Conservation (phyloP, 2,329 filamentous ascomycete species). For the Phoma herbarum region DNA sequence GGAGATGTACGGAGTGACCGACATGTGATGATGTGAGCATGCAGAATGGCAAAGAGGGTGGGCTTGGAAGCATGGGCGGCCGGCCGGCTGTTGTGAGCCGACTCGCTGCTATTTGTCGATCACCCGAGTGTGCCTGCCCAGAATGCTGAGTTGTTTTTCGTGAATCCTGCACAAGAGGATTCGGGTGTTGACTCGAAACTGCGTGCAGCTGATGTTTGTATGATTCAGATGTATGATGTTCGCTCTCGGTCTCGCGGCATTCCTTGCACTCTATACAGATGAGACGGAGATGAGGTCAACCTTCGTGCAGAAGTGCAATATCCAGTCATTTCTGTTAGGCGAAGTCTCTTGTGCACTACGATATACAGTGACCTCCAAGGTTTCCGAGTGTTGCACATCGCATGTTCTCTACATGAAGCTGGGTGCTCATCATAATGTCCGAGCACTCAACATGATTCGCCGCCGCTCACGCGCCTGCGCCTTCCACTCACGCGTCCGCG, state of each 20-base stretch:
- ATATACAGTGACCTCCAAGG: constrained; percentile 2
- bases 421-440: constrained; percentile 9
- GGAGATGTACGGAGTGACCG: constrained; percentile 10
- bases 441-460: constrained; percentile 15
- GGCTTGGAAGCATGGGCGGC: not conserved
- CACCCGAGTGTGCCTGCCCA: constrained; percentile 12
- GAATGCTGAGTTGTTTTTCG: not conserved
- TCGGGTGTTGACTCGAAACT: not conserved
- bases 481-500: constrained; percentile 24
- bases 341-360: not conserved
- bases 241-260: not conserved
- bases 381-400: constrained; percentile 2
- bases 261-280: not conserved
- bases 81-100: not conserved
- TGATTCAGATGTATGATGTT: not conserved
- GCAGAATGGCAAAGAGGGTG: not conserved
- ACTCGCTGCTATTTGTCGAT: constrained; percentile 9
- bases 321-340: not conserved
- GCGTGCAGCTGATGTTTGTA: not conserved
- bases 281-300: not conserved
- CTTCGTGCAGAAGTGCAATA: not conserved
- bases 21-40: constrained; percentile 9
- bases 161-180: not conserved
- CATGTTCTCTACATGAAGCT: not conserved
- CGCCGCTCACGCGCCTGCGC: not conserved